Conservation (phyloP, 2,329 filamentous ascomycete species). For the Pestalotiopsis sp. region DNA sequence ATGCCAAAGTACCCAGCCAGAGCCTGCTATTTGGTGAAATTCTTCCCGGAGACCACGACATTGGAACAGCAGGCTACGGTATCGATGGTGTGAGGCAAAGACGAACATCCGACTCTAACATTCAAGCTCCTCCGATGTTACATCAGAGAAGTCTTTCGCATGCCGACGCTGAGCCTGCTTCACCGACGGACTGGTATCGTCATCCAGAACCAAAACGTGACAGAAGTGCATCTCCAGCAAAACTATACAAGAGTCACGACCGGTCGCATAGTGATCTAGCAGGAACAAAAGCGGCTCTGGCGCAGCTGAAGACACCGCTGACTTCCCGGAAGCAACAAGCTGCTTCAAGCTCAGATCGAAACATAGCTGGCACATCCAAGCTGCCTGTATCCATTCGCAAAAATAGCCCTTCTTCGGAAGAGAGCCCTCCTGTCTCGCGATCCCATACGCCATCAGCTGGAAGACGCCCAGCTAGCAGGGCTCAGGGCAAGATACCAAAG, state of each 20-base stretch:
- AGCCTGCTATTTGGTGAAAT: conserved; percentile 77
- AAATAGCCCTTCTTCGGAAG: conserved; percentile 44
- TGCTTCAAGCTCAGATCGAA: conserved; percentile 33
- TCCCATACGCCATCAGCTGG: conserved; percentile 56
- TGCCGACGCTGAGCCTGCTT: conserved; percentile 59
- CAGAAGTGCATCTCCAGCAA: conserved; percentile 22
- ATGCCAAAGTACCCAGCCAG: conserved; percentile 30
- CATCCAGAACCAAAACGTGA: conserved; percentile 19
- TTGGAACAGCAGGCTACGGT: conserved; percentile 59
- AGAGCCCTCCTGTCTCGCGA: conserved; percentile 54
- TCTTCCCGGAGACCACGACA: conserved; percentile 57
- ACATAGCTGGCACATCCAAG: conserved; percentile 39
- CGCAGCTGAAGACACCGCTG: conserved; percentile 32
- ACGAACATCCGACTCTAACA: conserved; percentile 72
- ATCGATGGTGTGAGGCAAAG: conserved; percentile 57
- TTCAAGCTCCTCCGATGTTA: conserved; percentile 50
- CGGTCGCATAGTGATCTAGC: conserved; percentile 65
- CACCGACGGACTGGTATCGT: conserved; percentile 57
- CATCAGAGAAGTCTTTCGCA: conserved; percentile 59
- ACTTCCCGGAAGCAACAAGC: conserved; percentile 28
- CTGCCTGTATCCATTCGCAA: conserved; percentile 50
- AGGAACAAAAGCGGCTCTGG: conserved; percentile 33
- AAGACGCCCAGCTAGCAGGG: conserved; percentile 39
- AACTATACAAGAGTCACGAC: conserved; percentile 43
- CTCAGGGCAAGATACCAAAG: conserved; percentile 41